A percentile compares a stretch with the other conserved stretches of the same genome.
Evolutionary conservation across 164 flowering plant species (phyloP).

Genomic region (Nymphaea colorata): DNA sequence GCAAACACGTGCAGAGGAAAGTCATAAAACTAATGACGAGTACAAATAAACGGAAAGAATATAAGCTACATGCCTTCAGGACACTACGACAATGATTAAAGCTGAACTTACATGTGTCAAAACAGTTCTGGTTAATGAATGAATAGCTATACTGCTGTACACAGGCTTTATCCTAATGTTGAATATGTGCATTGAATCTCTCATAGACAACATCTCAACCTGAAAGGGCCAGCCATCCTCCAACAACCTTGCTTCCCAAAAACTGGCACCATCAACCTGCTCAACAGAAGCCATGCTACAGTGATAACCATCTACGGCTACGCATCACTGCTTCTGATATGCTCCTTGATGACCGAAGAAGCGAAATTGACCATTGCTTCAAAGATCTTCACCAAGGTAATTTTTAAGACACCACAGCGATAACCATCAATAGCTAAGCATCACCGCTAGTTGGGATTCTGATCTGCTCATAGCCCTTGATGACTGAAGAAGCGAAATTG

Average conservation of each 20-base stretch:
- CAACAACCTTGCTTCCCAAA: background rate
- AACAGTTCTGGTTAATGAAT: background rate
- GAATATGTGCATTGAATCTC: background rate
- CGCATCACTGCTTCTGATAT: slow-evolving; percentile 35
- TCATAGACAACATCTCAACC: no score
- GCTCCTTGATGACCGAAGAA: slow-evolving; percentile 51
- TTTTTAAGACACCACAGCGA: slow-evolving; percentile 34
- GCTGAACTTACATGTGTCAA: background rate
- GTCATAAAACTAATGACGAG: background rate
- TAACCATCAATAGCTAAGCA: slow-evolving; percentile 5
- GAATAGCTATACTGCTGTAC: background rate
- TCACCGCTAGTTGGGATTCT: slow-evolving; percentile 26
- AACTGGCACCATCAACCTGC: background rate
- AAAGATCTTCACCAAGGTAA: slow-evolving; percentile 73
- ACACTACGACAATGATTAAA: background rate
- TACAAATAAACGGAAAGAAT: background rate
- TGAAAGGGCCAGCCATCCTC: background rate
- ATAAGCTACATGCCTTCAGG: background rate
- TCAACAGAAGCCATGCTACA: background rate
- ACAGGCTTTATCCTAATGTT: background rate
- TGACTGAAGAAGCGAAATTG: slow-evolving; percentile 44
- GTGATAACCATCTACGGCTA: slow-evolving; percentile 2
- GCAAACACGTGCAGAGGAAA: no score
- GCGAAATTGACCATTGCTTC: slow-evolving; percentile 65
- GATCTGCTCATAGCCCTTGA: slow-evolving; percentile 69